Evolutionary conservation across 176 grass and related monocot genomes (phyloP), one percentile per base, ranked within the genome.

Genomic region (Aegilops longissima): DNA sequence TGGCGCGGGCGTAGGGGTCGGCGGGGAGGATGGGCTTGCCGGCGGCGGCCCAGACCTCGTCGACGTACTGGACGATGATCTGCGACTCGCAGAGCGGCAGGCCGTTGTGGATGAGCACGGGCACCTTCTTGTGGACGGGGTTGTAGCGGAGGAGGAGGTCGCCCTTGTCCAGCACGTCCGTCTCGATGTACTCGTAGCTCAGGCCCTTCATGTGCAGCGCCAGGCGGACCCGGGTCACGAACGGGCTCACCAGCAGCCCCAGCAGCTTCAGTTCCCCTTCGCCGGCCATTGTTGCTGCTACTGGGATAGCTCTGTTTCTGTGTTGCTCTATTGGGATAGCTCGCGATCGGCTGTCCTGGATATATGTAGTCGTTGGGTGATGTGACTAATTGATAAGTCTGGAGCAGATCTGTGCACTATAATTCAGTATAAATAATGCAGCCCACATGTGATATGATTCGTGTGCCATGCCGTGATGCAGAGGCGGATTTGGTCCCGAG

Each of bases 131-230:
- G 54, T 59, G 54, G 44, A 92, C 78, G 3, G 90, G 88, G 90
- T 95, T 95, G 66, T 63, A 86, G 2, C 35, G 5, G 56, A 95
- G 47, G 18, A 92, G 86, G 29, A 88, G 78, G 6, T 87, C 64
- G 82, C 90, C 92, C 78, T 92, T 95, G 73, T 66, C 31, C 62
- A 31, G 9, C 74, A 79, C 69, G 65, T 86, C 71, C 33, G 88
- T 3, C 40, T 75, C 72, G 42, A 75, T 9, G 81, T 87, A 81
- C n/a, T 77, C 38, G 65, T 90, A 90, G 31, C 66, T 8, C 5
- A 94, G 4, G 16, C 89, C 87, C 79, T 92, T 94, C 21, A 94
- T 40, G 49, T 61, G 82, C 18, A 94, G 87, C 56, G 87, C 89
- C 23, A 89, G 18, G 39, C 75, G 82, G 8, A 82, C 89, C 34